Conservation (phyloP, 2,329 filamentous ascomycete genomes). For the Diplodia mutila region DNA sequence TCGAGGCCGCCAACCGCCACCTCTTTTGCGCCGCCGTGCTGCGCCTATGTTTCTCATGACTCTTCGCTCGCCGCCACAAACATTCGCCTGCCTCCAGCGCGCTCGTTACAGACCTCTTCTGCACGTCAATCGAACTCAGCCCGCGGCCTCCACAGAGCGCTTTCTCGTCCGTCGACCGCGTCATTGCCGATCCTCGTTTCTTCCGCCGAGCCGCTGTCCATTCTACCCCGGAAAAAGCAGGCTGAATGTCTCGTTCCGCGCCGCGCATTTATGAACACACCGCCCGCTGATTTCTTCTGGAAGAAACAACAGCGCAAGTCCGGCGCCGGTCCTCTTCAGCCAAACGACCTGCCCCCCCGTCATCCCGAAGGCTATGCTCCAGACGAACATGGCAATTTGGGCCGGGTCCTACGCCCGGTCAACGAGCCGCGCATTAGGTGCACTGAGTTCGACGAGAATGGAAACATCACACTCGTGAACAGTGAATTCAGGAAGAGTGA, state of each 20-base stretch:
- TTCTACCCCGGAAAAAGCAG: not conserved
- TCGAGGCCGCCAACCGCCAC: not conserved
- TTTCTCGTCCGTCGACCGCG: not conserved
- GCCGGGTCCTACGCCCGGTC: slow-evolving; percentile 75
- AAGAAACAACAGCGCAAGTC: slow-evolving; percentile 38
- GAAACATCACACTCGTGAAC: slow-evolving; percentile 88
- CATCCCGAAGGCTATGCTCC: slow-evolving; percentile 10
- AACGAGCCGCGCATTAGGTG: slow-evolving; percentile 87
- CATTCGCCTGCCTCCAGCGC: not conserved
- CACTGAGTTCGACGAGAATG: slow-evolving; percentile 91
- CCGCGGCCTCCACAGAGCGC: not conserved
- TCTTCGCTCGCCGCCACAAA: not conserved
- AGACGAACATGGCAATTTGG: slow-evolving; percentile 65
- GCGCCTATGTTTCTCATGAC: not conserved
- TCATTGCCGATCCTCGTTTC: not conserved
- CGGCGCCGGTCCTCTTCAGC: slow-evolving; percentile 46
- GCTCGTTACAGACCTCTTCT: not conserved
- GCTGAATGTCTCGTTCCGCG: not conserved
- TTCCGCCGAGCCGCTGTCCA: not conserved
- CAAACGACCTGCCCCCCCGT: slow-evolving; percentile 16
- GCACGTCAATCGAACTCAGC: not conserved
- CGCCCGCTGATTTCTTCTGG: slow-evolving; percentile 29
- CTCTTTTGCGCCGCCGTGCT: not conserved
- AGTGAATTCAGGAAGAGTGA: slow-evolving; percentile 98
- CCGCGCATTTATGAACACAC: slow-evolving; percentile 32